Evolutionary conservation across 371 early-diverging fungal species (phyloP), one percentile per base, ranked within the genome.

Genomic region (Dichotomocladium elegans): DNA sequence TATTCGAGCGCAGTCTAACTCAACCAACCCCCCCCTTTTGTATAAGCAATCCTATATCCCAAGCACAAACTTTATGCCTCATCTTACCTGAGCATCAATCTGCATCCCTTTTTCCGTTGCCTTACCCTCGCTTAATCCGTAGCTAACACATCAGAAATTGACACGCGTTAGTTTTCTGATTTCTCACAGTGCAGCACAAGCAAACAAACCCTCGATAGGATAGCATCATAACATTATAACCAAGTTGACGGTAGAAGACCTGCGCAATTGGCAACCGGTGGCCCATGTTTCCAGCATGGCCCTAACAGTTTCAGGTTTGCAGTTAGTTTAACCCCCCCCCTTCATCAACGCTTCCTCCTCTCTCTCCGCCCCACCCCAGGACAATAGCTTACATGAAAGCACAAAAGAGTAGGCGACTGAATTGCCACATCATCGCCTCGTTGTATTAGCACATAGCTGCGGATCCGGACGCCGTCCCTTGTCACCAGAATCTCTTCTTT

Each of bases 221-320:
- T 17, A 96, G 72, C 92, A 96, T 91, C 35, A 95, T 87, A 15
- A 98, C 86, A 64, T 98, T 96, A 72, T 85, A 86, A 14, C 81
- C 78, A 27, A 84, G 74, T 45, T 68, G 64, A 30, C 72, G 68
- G 57, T 83, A 80, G 47, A 97, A 75, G n/a, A 81, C 72, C 53
- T 82, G 74, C n/a, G 94, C 94, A 46, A 96, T 91, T 10, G 96
- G 92, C 37, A 95, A 68, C 46, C 95, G 82, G 60, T 95, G 95
- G 26, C 97, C 37, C 37, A 96, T 91, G 70, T 97, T 97, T 15
- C 98, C 98, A n/a, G 96, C 94, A 62, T 97, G 95, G 19, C 95
- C 90, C 84, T 88, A 58, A n/a, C n/a, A n/a, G n/a, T n/a, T n/a
- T n/a, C n/a, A n/a, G n/a, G n/a, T n/a, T n/a, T n/a, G n/a, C n/a